Percentiles rank a stretch among this genome's conserved stretches.
phyloP scores from a whole-genome alignment of 768 basidiomycete genomes.

The Coprinellus aureogranulatus region DNA sequence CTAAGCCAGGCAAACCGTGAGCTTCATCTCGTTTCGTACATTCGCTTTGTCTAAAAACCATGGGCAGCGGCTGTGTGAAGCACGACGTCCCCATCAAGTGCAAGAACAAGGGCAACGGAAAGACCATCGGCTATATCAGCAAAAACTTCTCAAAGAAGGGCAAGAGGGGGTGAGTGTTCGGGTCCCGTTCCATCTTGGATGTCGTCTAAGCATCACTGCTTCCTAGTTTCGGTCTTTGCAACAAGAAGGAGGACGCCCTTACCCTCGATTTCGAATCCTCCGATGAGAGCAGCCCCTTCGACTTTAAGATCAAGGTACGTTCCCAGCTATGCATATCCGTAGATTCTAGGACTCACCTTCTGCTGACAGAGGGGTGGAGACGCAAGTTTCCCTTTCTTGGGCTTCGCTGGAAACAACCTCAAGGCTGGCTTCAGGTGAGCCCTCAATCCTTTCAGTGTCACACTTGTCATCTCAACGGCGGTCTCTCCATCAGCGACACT shows the following conservation, averaged over 20 bases:
- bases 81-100: conserved; percentile 6
- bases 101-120: conserved; percentile 3
- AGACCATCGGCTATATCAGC: conserved; percentile 4
- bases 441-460: neutral
- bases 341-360: neutral
- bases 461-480: neutral
- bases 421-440: neutral
- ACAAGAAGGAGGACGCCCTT: neutral
- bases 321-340: neutral
- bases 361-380: neutral
- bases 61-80: conserved; percentile 4
- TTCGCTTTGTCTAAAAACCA: neutral
- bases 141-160: conserved; percentile 6
- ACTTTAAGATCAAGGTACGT: neutral
- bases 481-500: neutral
- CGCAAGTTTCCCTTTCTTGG: conserved; percentile 6
- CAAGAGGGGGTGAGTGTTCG: conserved; percentile 4
- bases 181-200: neutral
- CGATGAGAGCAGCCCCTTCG: conserved; percentile 5
- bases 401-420: conserved; percentile 11
- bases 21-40: neutral
- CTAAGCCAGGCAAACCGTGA: conserved; percentile 6
- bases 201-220: neutral
- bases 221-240: conserved; percentile 8
- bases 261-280: conserved; percentile 8